Evolutionary conservation across 2,329 filamentous ascomycete genomes (phyloP).

Genomic region (Epichloe hybrida): DNA sequence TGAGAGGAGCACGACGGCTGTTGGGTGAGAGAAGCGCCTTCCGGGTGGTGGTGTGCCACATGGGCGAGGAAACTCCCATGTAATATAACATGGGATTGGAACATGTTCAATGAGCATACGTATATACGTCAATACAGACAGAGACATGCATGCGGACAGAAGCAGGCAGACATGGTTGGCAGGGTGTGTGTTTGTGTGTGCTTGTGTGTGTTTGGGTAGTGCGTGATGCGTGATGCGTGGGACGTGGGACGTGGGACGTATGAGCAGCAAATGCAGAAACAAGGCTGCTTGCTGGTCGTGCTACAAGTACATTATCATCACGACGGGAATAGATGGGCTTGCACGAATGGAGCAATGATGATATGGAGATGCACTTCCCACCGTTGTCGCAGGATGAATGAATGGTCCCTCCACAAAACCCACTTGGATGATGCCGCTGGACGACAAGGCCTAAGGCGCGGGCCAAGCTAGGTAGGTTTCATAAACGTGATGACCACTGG

Average conservation of each 20-base stretch:
- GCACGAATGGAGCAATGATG: background rate
- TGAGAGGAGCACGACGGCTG: background rate
- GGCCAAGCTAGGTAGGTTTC: too few species aligned
- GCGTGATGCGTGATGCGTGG: too few species aligned
- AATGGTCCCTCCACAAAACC: too few species aligned
- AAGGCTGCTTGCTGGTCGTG: background rate
- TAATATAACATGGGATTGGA: background rate
- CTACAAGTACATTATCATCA: background rate
- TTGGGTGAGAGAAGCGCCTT: background rate
- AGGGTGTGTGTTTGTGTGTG: background rate
- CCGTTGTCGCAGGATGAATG: too few species aligned
- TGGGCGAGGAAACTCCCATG: background rate
- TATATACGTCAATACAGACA: too few species aligned
- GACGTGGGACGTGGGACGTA: background rate
- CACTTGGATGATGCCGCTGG: too few species aligned
- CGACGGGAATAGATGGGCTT: background rate
- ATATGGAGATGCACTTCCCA: background rate
- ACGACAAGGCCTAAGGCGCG: too few species aligned
- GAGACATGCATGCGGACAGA: too few species aligned
- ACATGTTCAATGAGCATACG: too few species aligned
- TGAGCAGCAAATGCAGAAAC: background rate
- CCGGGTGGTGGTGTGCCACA: background rate
- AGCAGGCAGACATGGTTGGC: background rate
- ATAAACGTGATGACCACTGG: too few species aligned
- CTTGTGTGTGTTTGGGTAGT: background rate